These are phyloP conservation scores for Talaromyces sp. DNA, from an alignment of 2,329 filamentous ascomycete species.

Conservation along the genomic window DNA sequence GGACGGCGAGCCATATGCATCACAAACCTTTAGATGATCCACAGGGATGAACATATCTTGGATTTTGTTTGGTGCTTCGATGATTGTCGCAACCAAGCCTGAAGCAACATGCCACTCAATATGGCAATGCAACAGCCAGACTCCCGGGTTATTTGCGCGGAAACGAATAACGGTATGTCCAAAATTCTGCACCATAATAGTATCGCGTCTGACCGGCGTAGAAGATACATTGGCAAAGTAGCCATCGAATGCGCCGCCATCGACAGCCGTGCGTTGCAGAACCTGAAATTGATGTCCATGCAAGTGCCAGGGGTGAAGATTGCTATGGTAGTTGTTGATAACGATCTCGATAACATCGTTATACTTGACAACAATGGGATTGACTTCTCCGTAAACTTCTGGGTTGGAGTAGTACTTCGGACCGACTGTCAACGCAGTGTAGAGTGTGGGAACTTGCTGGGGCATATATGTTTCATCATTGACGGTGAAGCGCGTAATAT, in stretches of 20 bases:
- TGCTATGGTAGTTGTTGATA: conserved; percentile 30
- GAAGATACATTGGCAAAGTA: conserved; percentile 19
- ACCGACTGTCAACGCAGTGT: conserved; percentile 64
- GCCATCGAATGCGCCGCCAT: conserved; percentile 23
- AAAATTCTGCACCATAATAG: conserved; percentile 27
- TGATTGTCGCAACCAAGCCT: conserved; percentile 27
- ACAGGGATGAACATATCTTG: conserved; percentile 12
- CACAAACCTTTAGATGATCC: conserved; percentile 19
- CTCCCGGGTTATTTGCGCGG: conserved; percentile 30
- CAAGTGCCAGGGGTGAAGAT: conserved; percentile 45
- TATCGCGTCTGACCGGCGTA: conserved; percentile 27
- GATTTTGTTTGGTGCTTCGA: conserved; percentile 26
- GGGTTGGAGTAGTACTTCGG: conserved; percentile 49
- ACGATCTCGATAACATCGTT: conserved; percentile 42
- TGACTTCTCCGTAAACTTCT: conserved; percentile 58
- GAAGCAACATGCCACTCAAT: conserved; percentile 30
- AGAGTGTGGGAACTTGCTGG: conserved; percentile 74
- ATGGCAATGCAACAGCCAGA: conserved; percentile 29
- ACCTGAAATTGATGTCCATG: conserved; percentile 50
- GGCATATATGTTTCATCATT: conserved; percentile 71
- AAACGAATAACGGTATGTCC: conserved; percentile 29
- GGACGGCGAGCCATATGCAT: conserved; percentile 16
- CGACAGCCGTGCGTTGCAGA: conserved; percentile 23
- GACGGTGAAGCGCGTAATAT: conserved; percentile 56
- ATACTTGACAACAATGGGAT: conserved; percentile 63